Evolutionary conservation across 2,329 filamentous ascomycete species (phyloP).

Genomic region (Aureobasidium sp.): DNA sequence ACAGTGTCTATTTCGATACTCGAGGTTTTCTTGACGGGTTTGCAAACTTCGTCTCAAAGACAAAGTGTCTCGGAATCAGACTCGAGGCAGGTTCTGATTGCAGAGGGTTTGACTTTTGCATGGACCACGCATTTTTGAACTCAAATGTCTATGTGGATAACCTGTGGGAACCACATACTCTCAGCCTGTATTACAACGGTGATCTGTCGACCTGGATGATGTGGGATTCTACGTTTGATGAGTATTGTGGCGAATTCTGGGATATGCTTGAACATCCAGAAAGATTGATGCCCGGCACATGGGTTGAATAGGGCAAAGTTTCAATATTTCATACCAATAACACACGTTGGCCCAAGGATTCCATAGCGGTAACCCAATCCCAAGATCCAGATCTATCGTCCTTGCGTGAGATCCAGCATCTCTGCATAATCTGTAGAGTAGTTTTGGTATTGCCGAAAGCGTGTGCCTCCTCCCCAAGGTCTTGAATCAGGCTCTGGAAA

Average conservation of each 20-base stretch:
- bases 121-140: no score
- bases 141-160: no score
- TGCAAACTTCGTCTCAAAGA: neutral
- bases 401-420: neutral
- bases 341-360: neutral
- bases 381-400: neutral
- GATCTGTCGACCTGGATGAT: neutral
- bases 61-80: neutral
- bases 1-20: neutral
- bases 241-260: neutral
- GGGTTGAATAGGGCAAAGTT: neutral
- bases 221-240: neutral
- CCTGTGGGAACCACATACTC: no score
- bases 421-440: slow-evolving; percentile 6
- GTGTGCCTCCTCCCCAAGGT: slow-evolving; percentile 10
- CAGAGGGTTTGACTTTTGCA: neutral
- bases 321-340: no score
- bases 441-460: slow-evolving; percentile 9
- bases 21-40: neutral
- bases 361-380: slow-evolving; percentile 9
- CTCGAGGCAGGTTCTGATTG: neutral
- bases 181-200: neutral
- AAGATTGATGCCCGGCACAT: neutral
- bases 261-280: neutral
- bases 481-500: slow-evolving; percentile 5